A percentile compares a stretch with the other conserved stretches of the same genome.
Evolutionary conservation across 2,329 filamentous ascomycete genomes (phyloP).

Genomic region (Neurospora sp.): DNA sequence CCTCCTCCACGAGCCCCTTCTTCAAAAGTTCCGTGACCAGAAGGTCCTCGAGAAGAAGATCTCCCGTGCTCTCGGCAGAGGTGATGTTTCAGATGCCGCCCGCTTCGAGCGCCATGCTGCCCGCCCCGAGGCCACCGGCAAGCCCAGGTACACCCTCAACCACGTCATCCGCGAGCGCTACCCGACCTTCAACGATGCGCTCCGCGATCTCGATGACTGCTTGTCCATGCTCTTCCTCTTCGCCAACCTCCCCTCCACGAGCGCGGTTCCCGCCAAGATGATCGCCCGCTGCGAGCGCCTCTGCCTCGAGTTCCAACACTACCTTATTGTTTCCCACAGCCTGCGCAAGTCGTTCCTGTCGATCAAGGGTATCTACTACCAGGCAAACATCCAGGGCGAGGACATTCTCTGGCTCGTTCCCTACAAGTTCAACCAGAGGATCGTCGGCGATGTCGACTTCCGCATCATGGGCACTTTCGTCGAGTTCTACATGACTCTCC

Average conservation of each 20-base stretch:
- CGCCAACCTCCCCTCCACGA: slow-evolving; percentile 85
- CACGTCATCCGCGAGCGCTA: slow-evolving; percentile 98
- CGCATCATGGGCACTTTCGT: slow-evolving; percentile 99
- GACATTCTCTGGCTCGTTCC: slow-evolving; percentile 95
- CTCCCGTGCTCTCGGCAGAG: slow-evolving; percentile 78
- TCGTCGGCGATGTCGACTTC: slow-evolving; percentile 92
- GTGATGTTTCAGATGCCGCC: slow-evolving; percentile 80
- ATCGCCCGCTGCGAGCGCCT: slow-evolving; percentile 90
- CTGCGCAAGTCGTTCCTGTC: slow-evolving; percentile 93
- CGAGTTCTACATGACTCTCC: slow-evolving; percentile 94
- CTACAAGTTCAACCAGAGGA: slow-evolving; percentile 93
- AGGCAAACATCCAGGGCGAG: slow-evolving; percentile 93
- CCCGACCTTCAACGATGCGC: slow-evolving; percentile 88
- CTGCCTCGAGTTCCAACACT: slow-evolving; percentile 95
- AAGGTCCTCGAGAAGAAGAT: slow-evolving; percentile 98
- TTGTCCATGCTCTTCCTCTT: slow-evolving; percentile 96
- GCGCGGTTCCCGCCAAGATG: slow-evolving; percentile 86
- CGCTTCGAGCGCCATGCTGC: slow-evolving; percentile 79
- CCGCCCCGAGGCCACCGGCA: slow-evolving; percentile 81
- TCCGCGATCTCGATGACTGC: slow-evolving; percentile 92
- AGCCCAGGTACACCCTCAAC: slow-evolving; percentile 82
- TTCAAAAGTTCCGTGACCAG: slow-evolving; percentile 93
- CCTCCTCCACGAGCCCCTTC: slow-evolving; percentile 87
- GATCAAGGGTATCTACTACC: slow-evolving; percentile 99
- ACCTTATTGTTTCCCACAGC: slow-evolving; percentile 84